Conservation (phyloP, 2,329 filamentous ascomycete genomes). For the Pseudogymnoascus sp. region DNA sequence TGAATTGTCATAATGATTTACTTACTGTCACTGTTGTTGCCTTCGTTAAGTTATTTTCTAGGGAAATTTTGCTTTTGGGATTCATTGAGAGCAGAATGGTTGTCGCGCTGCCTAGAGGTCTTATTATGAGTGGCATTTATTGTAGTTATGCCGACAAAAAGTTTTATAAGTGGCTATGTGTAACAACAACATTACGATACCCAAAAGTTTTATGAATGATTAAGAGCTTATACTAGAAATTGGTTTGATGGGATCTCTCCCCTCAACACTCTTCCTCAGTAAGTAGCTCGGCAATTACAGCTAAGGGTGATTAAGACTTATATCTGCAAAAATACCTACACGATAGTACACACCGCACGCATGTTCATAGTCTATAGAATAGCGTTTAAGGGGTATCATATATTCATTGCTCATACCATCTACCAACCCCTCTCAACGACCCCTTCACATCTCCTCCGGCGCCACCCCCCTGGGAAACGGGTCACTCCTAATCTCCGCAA, state of each 20-base stretch:
- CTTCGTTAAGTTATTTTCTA: background rate
- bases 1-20: background rate
- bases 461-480: conserved; percentile 31
- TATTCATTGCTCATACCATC: conserved; percentile 5
- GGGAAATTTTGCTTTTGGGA: no score
- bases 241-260: background rate
- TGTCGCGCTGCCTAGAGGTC: background rate
- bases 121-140: background rate
- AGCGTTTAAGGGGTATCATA: background rate
- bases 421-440: background rate
- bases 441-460: background rate
- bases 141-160: background rate
- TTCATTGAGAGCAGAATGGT: background rate
- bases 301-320: no score
- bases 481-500: conserved; percentile 48
- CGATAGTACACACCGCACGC: background rate
- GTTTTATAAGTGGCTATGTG: background rate
- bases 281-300: background rate
- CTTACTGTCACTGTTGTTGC: background rate
- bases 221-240: background rate
- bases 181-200: no score
- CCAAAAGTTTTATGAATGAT: no score
- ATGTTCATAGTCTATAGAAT: background rate
- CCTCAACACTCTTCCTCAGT: background rate
- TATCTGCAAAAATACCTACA: background rate